Conservation (phyloP, 2,329 filamentous ascomycete species). For the Lachnellula cervina region DNA sequence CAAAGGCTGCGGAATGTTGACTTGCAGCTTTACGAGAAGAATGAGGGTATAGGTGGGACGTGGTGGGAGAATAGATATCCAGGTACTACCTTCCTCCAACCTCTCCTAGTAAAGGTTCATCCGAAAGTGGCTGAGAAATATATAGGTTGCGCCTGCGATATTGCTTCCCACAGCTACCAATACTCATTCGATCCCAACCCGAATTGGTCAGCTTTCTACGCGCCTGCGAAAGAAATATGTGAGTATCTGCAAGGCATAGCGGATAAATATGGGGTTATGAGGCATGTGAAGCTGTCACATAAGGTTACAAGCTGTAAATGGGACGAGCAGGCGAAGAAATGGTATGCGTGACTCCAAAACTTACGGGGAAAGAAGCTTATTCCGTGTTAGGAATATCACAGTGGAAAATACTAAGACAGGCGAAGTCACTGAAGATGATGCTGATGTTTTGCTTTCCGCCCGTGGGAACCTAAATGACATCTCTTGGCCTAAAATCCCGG, state of each 20-base stretch:
- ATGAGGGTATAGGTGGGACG: constrained; percentile 46
- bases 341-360: constrained; percentile 6
- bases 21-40: constrained; percentile 49
- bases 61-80: constrained; percentile 47
- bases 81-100: constrained; percentile 6
- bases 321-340: constrained; percentile 47
- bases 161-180: constrained; percentile 53
- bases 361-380: constrained; percentile 1
- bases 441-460: constrained; percentile 59
- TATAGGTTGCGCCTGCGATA: constrained; percentile 20
- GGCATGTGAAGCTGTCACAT: constrained; percentile 50
- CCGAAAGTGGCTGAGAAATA: not conserved
- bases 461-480: constrained; percentile 63
- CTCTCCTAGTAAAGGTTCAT: too few species aligned
- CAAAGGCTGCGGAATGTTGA: constrained; percentile 28
- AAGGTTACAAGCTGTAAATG: constrained; percentile 52
- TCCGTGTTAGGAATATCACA: constrained; percentile 37
- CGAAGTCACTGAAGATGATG: constrained; percentile 40
- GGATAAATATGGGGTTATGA: constrained; percentile 59
- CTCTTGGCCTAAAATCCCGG: constrained; percentile 57
- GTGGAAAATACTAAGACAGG: constrained; percentile 37
- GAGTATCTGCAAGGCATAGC: constrained; percentile 63
- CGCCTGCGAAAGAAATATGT: constrained; percentile 62
- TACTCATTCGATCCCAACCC: constrained; percentile 63
- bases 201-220: constrained; percentile 64